phyloP scores from a whole-genome alignment of 2,329 filamentous ascomycete species.

The Didymosphaeria variabile region DNA sequence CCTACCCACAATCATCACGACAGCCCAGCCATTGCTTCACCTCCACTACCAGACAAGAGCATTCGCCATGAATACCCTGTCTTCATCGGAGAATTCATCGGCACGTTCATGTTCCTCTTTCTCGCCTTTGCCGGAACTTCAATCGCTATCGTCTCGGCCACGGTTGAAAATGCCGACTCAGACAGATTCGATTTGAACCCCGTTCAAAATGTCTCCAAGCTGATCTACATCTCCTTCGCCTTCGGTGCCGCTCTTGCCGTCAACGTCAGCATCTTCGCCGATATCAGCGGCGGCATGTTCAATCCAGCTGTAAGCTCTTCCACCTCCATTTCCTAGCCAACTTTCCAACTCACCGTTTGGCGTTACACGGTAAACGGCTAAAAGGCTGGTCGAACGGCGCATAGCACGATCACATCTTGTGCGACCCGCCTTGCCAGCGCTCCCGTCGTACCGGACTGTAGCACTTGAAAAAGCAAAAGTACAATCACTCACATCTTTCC shows the following conservation, averaged over 20 bases:
- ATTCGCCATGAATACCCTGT: conserved; percentile 12
- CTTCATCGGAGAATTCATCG: conserved; percentile 13
- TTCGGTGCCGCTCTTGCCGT: conserved; percentile 54
- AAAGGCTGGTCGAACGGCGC: neutral
- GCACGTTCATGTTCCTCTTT: conserved; percentile 10
- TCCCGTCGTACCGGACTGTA: neutral
- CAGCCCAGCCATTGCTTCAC: neutral
- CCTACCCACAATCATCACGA: neutral
- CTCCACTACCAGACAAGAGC: conserved; percentile 2
- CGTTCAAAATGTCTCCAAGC: conserved; percentile 22
- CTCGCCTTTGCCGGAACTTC: conserved; percentile 7
- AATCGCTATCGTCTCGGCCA: conserved; percentile 9
- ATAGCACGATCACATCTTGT: neutral
- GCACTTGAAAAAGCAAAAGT: neutral
- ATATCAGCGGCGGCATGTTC: conserved; percentile 36
- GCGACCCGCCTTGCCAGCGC: neutral
- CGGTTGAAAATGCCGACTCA: neutral
- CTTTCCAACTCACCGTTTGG: neutral
- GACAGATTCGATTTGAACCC: neutral
- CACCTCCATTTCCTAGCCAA: neutral
- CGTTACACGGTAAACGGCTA: neutral
- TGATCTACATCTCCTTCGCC: conserved; percentile 50
- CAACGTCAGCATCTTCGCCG: conserved; percentile 50
- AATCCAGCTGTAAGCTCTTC: conserved; percentile 32
- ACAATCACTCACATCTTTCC: neutral